phyloP scores from a whole-genome alignment of 345 rosid genomes.

The Arabidopsis arenosa region DNA sequence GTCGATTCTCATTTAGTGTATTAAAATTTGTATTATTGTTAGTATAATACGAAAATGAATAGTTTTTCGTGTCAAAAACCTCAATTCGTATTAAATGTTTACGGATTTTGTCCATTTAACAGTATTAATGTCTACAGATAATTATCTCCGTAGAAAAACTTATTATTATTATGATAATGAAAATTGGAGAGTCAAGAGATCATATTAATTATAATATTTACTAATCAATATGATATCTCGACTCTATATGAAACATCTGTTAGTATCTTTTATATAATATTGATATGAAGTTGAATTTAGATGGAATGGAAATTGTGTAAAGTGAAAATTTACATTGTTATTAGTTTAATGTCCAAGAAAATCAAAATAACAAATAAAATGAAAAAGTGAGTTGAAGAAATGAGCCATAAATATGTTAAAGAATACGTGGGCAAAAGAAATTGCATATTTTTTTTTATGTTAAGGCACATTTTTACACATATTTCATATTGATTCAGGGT shows the following conservation, averaged over 20 bases:
- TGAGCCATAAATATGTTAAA: neutral
- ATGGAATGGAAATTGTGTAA: neutral
- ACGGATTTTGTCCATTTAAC: slow-evolving; percentile 9
- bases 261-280: too few relatives aligned
- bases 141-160: neutral
- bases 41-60: neutral
- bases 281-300: neutral
- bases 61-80: slow-evolving; percentile 6
- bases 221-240: too few relatives aligned
- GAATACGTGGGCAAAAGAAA: too few relatives aligned
- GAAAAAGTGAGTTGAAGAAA: neutral
- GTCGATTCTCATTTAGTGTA: slow-evolving; percentile 13
- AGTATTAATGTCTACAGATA: neutral
- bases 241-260: too few relatives aligned
- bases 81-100: neutral
- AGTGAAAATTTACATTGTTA: neutral
- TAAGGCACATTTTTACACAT: neutral
- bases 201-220: too few relatives aligned
- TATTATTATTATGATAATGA: neutral
- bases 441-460: too few relatives aligned
- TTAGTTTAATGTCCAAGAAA: neutral
- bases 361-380: neutral
- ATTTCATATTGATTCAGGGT: neutral
- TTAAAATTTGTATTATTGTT: neutral
- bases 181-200: neutral